A percentile compares a stretch with the other conserved stretches of the same genome.
Evolutionary conservation across 306 rosid genomes (phyloP).

Genomic region (Myrica gale): DNA sequence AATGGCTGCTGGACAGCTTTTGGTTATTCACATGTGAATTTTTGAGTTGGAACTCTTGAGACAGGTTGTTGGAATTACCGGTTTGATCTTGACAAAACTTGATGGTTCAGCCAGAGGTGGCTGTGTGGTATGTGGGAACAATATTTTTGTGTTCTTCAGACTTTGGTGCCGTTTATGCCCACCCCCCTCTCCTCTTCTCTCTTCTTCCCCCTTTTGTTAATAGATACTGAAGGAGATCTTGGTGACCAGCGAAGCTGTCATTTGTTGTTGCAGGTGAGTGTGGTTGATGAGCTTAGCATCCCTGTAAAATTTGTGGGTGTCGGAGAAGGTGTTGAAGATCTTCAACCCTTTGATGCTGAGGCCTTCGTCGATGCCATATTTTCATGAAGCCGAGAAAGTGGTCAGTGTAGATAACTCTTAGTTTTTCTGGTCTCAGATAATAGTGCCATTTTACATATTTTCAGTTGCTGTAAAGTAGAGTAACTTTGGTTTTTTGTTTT

Average conservation of each 20-base stretch:
- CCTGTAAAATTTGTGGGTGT: conserved; percentile 96
- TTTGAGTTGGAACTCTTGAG: conserved; percentile 23
- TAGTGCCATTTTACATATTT: too few species aligned
- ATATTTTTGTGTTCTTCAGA: background rate
- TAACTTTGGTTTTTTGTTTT: background rate
- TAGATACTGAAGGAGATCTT: conserved; percentile 12
- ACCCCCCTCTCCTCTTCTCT: background rate
- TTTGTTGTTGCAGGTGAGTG: conserved; percentile 71
- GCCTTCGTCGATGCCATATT: conserved; percentile 94
- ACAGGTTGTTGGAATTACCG: conserved; percentile 92
- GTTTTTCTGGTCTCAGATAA: too few species aligned
- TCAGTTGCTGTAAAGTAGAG: too few species aligned
- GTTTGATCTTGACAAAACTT: conserved; percentile 82
- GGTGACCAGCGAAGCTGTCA: conserved; percentile 4
- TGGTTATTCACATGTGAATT: conserved; percentile 2
- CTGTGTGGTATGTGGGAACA: conserved; percentile 71
- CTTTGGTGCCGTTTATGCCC: too few species aligned
- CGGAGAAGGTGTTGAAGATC: conserved; percentile 90
- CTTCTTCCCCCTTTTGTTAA: background rate
- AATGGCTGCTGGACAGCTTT: background rate
- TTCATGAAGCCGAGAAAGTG: conserved; percentile 27
- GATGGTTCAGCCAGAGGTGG: conserved; percentile 99
- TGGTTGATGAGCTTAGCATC: conserved; percentile 92
- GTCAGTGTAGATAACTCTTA: background rate
- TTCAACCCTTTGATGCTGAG: conserved; percentile 92